Conservation (phyloP, 805 yeast species). For the Helenozyma rhizophorensis region DNA sequence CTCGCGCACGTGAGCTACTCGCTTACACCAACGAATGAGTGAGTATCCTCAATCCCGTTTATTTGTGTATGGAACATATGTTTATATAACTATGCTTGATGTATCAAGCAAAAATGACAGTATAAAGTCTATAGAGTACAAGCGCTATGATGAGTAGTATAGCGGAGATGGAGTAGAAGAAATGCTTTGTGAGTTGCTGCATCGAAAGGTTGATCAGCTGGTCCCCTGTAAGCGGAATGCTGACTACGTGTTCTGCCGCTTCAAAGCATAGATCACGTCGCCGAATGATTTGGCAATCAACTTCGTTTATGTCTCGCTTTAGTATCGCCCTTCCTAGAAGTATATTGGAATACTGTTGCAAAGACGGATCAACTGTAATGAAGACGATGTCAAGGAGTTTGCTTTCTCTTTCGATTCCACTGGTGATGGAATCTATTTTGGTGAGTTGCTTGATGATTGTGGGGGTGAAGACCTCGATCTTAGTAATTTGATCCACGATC, state of each 20-base stretch:
- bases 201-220: slow-evolving; percentile 19
- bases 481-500: slow-evolving; percentile 24
- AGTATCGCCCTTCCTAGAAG: slow-evolving; percentile 39
- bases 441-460: slow-evolving; percentile 25
- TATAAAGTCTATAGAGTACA: slow-evolving; percentile 26
- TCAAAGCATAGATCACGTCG: slow-evolving; percentile 36
- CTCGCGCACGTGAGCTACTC: too few species aligned
- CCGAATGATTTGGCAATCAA: slow-evolving; percentile 30
- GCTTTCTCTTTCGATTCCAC: slow-evolving; percentile 34
- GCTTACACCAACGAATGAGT: too few species aligned
- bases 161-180: slow-evolving; percentile 20
- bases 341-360: slow-evolving; percentile 33
- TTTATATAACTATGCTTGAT: too few species aligned
- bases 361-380: slow-evolving; percentile 28
- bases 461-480: slow-evolving; percentile 19
- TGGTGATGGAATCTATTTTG: slow-evolving; percentile 35
- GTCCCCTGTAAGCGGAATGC: slow-evolving; percentile 37
- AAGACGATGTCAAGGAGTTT: slow-evolving; percentile 25
- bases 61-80: too few species aligned
- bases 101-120: slow-evolving; percentile 13
- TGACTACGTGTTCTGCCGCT: slow-evolving; percentile 40
- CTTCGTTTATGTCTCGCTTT: slow-evolving; percentile 25
- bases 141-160: slow-evolving; percentile 21
- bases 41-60: too few species aligned
- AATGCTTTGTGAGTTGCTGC: slow-evolving; percentile 21